phyloP scores from a whole-genome alignment of 2,329 filamentous ascomycete species.

The Coleophoma crateriformis region DNA sequence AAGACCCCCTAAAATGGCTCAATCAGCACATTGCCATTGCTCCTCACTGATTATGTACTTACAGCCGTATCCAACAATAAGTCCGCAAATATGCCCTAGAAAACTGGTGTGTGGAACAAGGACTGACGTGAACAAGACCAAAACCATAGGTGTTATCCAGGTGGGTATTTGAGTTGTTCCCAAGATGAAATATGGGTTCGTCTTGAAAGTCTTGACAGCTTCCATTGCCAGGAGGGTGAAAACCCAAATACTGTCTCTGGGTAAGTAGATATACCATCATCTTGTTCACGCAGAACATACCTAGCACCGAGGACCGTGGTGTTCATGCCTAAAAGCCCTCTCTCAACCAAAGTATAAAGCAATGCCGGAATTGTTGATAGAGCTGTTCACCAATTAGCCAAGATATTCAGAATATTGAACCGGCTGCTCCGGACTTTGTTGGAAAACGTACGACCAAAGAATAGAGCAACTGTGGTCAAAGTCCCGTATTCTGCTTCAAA shows the following conservation, averaged over 20 bases:
- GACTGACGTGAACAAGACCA: conserved; percentile 68
- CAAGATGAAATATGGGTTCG: conserved; percentile 71
- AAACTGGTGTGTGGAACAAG: conserved; percentile 79
- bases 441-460: conserved; percentile 74
- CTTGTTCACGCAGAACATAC: conserved; percentile 37
- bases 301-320: conserved; percentile 76
- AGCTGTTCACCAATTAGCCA: conserved; percentile 37
- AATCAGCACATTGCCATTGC: conserved; percentile 13
- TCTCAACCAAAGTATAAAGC: conserved; percentile 76
- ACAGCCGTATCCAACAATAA: conserved; percentile 84
- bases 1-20: conserved; percentile 60
- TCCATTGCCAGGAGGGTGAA: conserved; percentile 84
- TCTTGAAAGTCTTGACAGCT: conserved; percentile 76
- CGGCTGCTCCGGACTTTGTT: background rate
- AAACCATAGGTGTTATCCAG: conserved; percentile 81
- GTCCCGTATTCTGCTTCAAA: conserved; percentile 94
- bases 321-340: conserved; percentile 64
- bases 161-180: conserved; percentile 70
- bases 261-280: conserved; percentile 13
- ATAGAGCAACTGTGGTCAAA: conserved; percentile 77
- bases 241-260: conserved; percentile 69
- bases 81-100: conserved; percentile 78
- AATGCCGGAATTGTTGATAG: conserved; percentile 77
- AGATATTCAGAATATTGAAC: no score
- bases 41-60: conserved; percentile 30